phyloP scores from a whole-genome alignment of 768 basidiomycete genomes.

The Pulveroboletus sp. region DNA sequence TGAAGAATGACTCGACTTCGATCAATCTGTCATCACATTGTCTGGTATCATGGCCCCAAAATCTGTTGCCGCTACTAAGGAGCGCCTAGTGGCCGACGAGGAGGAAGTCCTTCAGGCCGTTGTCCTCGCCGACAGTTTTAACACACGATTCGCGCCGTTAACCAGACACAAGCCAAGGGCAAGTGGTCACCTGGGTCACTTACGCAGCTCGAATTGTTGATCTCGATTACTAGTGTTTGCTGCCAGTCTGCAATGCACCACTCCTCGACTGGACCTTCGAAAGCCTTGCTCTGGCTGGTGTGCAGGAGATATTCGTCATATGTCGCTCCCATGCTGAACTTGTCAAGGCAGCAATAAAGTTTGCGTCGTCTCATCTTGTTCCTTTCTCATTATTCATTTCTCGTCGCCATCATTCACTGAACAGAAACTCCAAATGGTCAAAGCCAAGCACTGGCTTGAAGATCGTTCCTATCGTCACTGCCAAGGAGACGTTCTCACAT shows the following conservation, averaged over 20 bases:
- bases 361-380: slow-evolving; percentile 25
- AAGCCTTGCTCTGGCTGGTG: slow-evolving; percentile 88
- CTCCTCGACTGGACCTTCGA: slow-evolving; percentile 97
- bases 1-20: slow-evolving; percentile 24
- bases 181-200: slow-evolving; percentile 28
- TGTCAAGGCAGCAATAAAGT: slow-evolving; percentile 85
- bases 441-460: slow-evolving; percentile 74
- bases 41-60: slow-evolving; percentile 61
- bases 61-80: slow-evolving; percentile 48
- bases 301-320: slow-evolving; percentile 94
- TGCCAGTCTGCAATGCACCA: slow-evolving; percentile 93
- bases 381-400: slow-evolving; percentile 9
- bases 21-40: background rate
- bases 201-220: slow-evolving; percentile 12
- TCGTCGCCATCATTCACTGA: background rate
- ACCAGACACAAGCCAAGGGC: slow-evolving; percentile 86
- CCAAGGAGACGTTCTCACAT: slow-evolving; percentile 82
- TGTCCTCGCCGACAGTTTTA: slow-evolving; percentile 94
- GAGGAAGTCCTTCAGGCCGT: slow-evolving; percentile 93
- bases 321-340: slow-evolving; percentile 88
- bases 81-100: slow-evolving; percentile 64
- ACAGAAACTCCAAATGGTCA: slow-evolving; percentile 83
- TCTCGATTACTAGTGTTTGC: slow-evolving; percentile 61
- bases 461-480: slow-evolving; percentile 82
- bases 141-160: slow-evolving; percentile 89